phyloP scores from a whole-genome alignment of 2,329 filamentous ascomycete species.

The Trichophyton verrucosum region DNA sequence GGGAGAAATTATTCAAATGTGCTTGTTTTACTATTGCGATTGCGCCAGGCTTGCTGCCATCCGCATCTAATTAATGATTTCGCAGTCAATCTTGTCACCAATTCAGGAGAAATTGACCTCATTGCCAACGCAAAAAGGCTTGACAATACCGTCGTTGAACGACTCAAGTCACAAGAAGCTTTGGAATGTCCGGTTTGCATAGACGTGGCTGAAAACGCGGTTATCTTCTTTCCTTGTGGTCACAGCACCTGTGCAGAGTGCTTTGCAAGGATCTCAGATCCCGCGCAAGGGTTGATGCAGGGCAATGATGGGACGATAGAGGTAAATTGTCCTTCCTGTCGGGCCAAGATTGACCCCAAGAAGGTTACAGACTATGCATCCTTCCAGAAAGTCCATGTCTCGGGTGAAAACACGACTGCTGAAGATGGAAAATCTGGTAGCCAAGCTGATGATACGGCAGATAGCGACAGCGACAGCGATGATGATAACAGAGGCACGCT shows the following conservation, averaged over 20 bases:
- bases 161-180: constrained; percentile 48
- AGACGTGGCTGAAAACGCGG: constrained; percentile 60
- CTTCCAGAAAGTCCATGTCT: constrained; percentile 62
- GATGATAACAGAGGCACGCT: constrained; percentile 35
- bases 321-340: constrained; percentile 64
- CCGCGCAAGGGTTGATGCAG: constrained; percentile 43
- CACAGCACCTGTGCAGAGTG: constrained; percentile 70
- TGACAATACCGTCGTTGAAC: constrained; percentile 47
- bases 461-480: constrained; percentile 24
- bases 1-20: constrained; percentile 66
- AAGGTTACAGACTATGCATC: constrained; percentile 61
- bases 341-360: constrained; percentile 51
- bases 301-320: constrained; percentile 44
- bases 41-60: constrained; percentile 73
- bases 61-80: constrained; percentile 59
- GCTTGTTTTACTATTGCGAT: constrained; percentile 62
- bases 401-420: constrained; percentile 37
- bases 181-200: constrained; percentile 78
- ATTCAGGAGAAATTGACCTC: constrained; percentile 43
- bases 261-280: constrained; percentile 56
- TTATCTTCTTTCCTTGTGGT: constrained; percentile 71
- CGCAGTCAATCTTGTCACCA: constrained; percentile 35
- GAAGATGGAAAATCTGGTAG: constrained; percentile 21
- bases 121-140: constrained; percentile 52
- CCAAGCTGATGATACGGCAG: constrained; percentile 25